A percentile compares a stretch with the other conserved stretches of the same genome.
Evolutionary conservation across 2,329 filamentous ascomycete genomes (phyloP).

Genomic region (Sphaerulina musiva): DNA sequence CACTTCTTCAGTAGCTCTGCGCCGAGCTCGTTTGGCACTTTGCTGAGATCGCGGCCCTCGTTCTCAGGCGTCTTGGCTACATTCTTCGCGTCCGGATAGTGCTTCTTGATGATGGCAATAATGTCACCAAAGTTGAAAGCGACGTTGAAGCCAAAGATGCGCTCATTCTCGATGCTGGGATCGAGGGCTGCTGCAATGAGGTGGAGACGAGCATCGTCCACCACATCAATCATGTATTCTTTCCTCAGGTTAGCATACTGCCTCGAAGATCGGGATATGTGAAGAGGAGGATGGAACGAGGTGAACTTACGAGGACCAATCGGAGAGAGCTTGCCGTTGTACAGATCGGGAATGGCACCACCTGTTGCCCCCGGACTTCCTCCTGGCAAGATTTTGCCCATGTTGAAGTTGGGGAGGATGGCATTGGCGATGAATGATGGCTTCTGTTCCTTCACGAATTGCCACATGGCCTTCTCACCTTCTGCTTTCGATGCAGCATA

Average conservation of each 20-base stretch:
- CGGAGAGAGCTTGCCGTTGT: conserved; percentile 16
- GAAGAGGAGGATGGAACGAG: too few relatives aligned
- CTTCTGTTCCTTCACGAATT: conserved; percentile 41
- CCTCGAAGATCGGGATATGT: neutral
- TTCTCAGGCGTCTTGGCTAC: conserved; percentile 18
- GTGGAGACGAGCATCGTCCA: conserved; percentile 48
- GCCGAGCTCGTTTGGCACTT: conserved; percentile 26
- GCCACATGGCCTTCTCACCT: conserved; percentile 44
- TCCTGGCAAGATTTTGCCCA: conserved; percentile 19
- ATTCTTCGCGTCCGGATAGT: conserved; percentile 35
- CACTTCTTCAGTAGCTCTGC: conserved; percentile 29
- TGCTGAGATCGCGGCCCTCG: conserved; percentile 22
- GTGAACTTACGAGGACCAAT: conserved; percentile 18
- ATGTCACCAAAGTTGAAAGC: conserved; percentile 45
- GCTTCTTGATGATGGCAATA: conserved; percentile 34
- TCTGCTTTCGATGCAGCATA: conserved; percentile 46
- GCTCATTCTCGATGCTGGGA: conserved; percentile 42
- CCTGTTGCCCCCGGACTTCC: conserved; percentile 17
- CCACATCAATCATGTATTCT: conserved; percentile 41
- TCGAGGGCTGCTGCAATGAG: conserved; percentile 46
- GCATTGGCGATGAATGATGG: conserved; percentile 43
- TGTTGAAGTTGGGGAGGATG: conserved; percentile 27
- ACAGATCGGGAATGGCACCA: conserved; percentile 11
- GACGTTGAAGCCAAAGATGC: conserved; percentile 50
- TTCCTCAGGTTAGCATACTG: conserved; percentile 12